These are phyloP conservation scores for Verticillium tricorpus DNA, from an alignment of 2,329 filamentous ascomycete species.

Conservation along the genomic window DNA sequence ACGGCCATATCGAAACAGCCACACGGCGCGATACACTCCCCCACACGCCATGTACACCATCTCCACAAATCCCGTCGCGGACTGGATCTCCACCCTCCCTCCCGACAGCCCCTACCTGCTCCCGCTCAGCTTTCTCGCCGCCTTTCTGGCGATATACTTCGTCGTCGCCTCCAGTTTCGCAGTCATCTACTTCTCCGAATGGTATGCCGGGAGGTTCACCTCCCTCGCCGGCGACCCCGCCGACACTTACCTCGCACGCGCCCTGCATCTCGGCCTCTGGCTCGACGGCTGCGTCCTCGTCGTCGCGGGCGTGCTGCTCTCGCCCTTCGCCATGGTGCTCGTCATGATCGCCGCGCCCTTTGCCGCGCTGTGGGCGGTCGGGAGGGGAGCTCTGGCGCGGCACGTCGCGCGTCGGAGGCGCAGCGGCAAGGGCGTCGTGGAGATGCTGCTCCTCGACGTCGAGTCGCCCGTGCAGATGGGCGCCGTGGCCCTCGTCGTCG, in stretches of 20 bases:
- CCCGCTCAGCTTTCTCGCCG: background rate
- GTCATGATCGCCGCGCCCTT: background rate
- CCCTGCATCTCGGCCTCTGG: background rate
- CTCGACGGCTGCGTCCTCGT: background rate
- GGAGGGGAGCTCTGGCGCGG: background rate
- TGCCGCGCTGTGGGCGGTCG: background rate
- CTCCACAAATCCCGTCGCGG: background rate
- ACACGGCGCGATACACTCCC: background rate
- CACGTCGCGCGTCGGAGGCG: background rate
- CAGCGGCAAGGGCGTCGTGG: background rate
- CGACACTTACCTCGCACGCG: background rate
- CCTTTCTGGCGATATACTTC: background rate
- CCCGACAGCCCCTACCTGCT: background rate
- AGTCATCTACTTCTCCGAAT: background rate
- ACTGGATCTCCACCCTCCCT: background rate
- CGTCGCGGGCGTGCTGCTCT: background rate
- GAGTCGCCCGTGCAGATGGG: background rate
- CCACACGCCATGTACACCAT: background rate
- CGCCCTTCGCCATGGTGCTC: background rate
- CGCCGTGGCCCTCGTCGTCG: background rate
- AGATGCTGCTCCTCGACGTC: background rate
- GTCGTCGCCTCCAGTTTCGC: background rate
- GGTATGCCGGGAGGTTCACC: background rate
- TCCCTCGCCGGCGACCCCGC: background rate
- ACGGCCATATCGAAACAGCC: no score